Evolutionary conservation across 768 basidiomycete genomes (phyloP), one percentile per base, ranked within the genome.

Genomic region (Scleroderma citrinum): DNA sequence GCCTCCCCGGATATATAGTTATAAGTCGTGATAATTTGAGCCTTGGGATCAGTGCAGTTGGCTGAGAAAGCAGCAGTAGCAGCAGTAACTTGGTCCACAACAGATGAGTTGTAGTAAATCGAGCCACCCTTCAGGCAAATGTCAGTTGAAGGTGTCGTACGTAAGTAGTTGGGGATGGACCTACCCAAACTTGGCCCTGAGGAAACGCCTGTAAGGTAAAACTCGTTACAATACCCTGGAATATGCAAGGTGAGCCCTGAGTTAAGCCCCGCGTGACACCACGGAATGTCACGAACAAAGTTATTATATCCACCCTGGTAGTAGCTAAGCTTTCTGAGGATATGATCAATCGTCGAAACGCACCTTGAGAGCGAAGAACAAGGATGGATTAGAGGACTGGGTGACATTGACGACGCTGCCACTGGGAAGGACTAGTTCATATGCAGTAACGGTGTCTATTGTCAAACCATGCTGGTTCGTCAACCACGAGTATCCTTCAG

Each of bases 231-330:
- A 84, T 76, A 1, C 83, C 83, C 73, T 75, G n/a, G n/a, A n/a
- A n/a, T n/a, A n/a, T n/a, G n/a, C n/a, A n/a, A n/a, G n/a, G n/a
- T n/a, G n/a, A n/a, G n/a, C n/a, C n/a, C n/a, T n/a, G n/a, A n/a
- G n/a, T n/a, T n/a, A n/a, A n/a, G n/a, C n/a, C n/a, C n/a, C n/a
- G n/a, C n/a, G n/a, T n/a, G n/a, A n/a, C n/a, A n/a, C n/a, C n/a
- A n/a, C n/a, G n/a, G 48, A 17, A 2, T 7, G 24, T 26, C n/a
- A 44, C 63, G 11, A 36, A 74, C 74, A 50, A 81, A 83, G 52
- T 85, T 85, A 52, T 85, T 83, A 53, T 71, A 59, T 11, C 82
- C 82, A 29, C 83, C 83, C 78, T 82, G n/a, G 44, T 3, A n/a
- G 7, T 26, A 26, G 13, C 12, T 17, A 2, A 29, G 24, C 12